Evolutionary conservation across 768 basidiomycete species (phyloP).

Genomic region (Russula foetens): DNA sequence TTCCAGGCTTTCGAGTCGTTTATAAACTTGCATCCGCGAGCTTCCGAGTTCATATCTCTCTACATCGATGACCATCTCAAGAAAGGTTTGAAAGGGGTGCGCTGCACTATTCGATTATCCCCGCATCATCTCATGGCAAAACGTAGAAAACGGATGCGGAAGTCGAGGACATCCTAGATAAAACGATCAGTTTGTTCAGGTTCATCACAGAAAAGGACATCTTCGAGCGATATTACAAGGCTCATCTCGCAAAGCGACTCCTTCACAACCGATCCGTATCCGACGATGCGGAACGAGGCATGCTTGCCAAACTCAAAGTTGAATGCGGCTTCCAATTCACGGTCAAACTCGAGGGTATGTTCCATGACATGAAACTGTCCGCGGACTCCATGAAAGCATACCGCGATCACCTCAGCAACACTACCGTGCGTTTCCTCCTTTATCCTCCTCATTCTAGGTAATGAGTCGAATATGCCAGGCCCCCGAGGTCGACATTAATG

Average conservation of each 20-base stretch:
- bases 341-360: constrained; percentile 97
- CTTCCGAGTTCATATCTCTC: constrained; percentile 91
- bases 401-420: constrained; percentile 48
- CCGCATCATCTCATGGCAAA: neutral
- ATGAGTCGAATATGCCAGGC: constrained; percentile 36
- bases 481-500: constrained; percentile 70
- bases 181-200: constrained; percentile 93
- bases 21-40: constrained; percentile 79
- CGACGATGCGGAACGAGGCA: constrained; percentile 95
- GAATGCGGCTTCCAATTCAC: constrained; percentile 97
- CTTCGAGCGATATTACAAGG: constrained; percentile 97
- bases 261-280: constrained; percentile 82
- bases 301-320: constrained; percentile 94
- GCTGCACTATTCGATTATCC: constrained; percentile 25
- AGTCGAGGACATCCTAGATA: constrained; percentile 83
- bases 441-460: neutral
- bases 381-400: constrained; percentile 75
- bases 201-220: constrained; percentile 93
- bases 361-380: constrained; percentile 91
- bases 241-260: constrained; percentile 88
- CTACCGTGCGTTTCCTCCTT: constrained; percentile 41
- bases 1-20: constrained; percentile 85
- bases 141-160: constrained; percentile 89
- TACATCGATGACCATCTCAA: constrained; percentile 96
- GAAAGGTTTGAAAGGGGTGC: constrained; percentile 88